phyloP scores from a whole-genome alignment of 2,329 filamentous ascomycete genomes.

The Cytospora schulzeri region DNA sequence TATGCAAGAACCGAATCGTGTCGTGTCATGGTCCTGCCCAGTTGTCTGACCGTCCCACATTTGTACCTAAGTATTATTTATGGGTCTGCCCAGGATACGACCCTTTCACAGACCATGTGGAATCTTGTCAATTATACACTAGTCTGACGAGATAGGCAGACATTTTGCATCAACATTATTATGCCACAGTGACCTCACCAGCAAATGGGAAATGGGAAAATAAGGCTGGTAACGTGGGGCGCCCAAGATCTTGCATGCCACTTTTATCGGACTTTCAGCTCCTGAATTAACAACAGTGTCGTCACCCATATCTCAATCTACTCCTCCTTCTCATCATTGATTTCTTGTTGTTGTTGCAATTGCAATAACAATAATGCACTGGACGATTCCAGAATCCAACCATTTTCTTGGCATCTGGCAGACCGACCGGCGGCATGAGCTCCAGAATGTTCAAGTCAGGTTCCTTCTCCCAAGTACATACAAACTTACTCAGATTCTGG shows the following conservation, averaged over 20 bases:
- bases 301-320: not conserved
- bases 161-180: not conserved
- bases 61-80: not conserved
- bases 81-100: not conserved
- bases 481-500: no score
- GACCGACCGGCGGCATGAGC: no score
- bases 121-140: not conserved
- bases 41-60: not conserved
- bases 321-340: not conserved
- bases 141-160: not conserved
- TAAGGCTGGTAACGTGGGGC: not conserved
- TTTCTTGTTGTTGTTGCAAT: not conserved
- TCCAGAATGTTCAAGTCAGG: not conserved
- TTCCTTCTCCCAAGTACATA: no score
- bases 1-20: not conserved
- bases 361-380: not conserved
- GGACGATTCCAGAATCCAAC: no score
- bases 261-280: not conserved
- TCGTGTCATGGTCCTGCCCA: not conserved
- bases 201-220: not conserved
- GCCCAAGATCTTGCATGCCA: no score
- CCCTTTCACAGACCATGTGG: not conserved
- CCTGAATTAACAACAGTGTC: not conserved
- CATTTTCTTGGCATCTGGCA: not conserved
- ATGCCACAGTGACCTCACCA: not conserved